These are phyloP conservation scores for Elsinoe australis DNA, from an alignment of 2,329 filamentous ascomycete species.

Conservation along the genomic window DNA sequence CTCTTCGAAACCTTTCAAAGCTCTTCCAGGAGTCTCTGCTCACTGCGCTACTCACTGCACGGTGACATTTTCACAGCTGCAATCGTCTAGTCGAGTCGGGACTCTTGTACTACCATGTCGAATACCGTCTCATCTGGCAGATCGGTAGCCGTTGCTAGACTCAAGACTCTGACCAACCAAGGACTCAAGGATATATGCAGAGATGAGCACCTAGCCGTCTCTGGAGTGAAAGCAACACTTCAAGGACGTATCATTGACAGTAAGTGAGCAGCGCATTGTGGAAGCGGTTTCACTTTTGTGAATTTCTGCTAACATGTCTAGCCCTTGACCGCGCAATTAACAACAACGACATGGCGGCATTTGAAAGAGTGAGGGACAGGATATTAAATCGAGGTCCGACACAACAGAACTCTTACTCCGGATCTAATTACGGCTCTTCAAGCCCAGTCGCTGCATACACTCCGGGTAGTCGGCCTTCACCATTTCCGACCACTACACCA, in stretches of 20 bases:
- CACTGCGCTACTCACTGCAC: background rate
- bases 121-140: background rate
- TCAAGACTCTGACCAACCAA: constrained; percentile 51
- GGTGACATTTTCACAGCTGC: constrained; percentile 1
- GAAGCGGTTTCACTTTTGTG: background rate
- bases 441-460: background rate
- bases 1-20: too few species aligned
- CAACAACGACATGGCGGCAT: background rate
- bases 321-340: constrained; percentile 10
- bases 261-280: constrained; percentile 46
- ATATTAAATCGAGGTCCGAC: constrained; percentile 31
- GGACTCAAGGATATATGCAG: constrained; percentile 72
- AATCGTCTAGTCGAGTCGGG: too few species aligned
- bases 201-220: constrained; percentile 64
- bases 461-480: background rate
- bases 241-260: constrained; percentile 70
- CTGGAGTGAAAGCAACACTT: constrained; percentile 76
- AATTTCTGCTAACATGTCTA: background rate
- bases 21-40: too few species aligned
- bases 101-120: background rate
- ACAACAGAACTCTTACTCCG: constrained; percentile 23
- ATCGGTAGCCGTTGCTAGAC: constrained; percentile 11
- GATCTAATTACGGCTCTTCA: background rate
- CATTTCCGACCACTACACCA: too few species aligned
- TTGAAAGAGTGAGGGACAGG: constrained; percentile 31